Percentiles rank a stretch among this genome's conserved stretches.
These are phyloP conservation scores for Suillus weaverae DNA, from an alignment of 768 basidiomycete species.

Conservation along the genomic window DNA sequence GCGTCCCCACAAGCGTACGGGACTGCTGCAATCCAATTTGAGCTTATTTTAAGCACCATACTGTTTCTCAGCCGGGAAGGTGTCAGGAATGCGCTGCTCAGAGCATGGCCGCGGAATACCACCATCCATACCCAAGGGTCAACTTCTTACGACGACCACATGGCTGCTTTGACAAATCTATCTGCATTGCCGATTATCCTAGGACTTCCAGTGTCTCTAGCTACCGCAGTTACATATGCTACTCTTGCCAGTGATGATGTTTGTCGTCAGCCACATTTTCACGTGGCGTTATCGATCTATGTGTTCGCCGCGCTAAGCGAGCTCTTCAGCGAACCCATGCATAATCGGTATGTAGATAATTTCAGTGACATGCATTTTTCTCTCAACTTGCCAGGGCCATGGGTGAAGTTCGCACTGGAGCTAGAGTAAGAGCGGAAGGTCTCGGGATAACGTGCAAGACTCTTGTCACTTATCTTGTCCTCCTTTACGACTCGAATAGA, in stretches of 20 bases:
- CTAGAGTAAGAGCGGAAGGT: slow-evolving; percentile 87
- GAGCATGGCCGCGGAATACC: slow-evolving; percentile 40
- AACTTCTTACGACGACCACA: background rate
- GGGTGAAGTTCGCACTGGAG: slow-evolving; percentile 60
- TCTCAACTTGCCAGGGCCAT: slow-evolving; percentile 55
- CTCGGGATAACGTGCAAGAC: slow-evolving; percentile 76
- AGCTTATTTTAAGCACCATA: slow-evolving; percentile 85
- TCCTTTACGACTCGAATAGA: slow-evolving; percentile 49
- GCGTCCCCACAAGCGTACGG: slow-evolving; percentile 85
- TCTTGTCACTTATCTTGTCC: slow-evolving; percentile 62
- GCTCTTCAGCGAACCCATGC: slow-evolving; percentile 80
- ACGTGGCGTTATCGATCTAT: slow-evolving; percentile 64
- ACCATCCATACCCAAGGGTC: slow-evolving; percentile 1
- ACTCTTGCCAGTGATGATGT: slow-evolving; percentile 53
- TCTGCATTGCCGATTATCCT: slow-evolving; percentile 65
- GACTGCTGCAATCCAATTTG: slow-evolving; percentile 92
- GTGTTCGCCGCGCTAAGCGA: slow-evolving; percentile 74
- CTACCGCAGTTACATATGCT: slow-evolving; percentile 55
- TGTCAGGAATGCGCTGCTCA: slow-evolving; percentile 79
- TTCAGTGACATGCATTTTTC: background rate
- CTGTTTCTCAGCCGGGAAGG: slow-evolving; percentile 95
- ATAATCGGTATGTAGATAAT: slow-evolving; percentile 53
- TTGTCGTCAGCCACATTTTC: slow-evolving; percentile 63
- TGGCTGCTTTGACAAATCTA: slow-evolving; percentile 42
- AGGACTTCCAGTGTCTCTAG: slow-evolving; percentile 64